Percentiles rank a stretch among this genome's conserved stretches.
These are phyloP conservation scores for Chrysoporthe puriensis DNA, from an alignment of 2,329 filamentous ascomycete species.

Conservation along the genomic window DNA sequence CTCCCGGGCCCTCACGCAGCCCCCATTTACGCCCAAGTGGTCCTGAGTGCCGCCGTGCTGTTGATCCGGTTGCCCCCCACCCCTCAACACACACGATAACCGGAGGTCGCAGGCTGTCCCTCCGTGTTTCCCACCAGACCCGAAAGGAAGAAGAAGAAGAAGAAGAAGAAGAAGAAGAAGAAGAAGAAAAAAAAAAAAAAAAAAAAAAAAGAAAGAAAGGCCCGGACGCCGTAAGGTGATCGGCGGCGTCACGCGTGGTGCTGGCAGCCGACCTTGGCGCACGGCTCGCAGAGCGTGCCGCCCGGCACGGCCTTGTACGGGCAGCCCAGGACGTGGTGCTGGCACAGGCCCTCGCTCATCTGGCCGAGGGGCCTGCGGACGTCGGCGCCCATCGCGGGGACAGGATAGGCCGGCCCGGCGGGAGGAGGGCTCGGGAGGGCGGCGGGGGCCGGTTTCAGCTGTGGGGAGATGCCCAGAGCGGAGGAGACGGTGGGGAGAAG, in stretches of 20 bases:
- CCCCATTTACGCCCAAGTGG: too few relatives aligned
- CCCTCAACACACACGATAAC: not conserved
- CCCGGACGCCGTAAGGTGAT: not conserved
- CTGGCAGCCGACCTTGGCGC: slow-evolving; percentile 12
- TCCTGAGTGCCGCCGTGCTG: not conserved
- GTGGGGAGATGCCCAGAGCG: too few relatives aligned
- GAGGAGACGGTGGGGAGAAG: not conserved
- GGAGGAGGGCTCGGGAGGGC: too few relatives aligned
- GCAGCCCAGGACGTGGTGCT: slow-evolving; percentile 27
- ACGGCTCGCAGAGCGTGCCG: slow-evolving; percentile 24
- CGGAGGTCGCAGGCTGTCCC: too few relatives aligned
- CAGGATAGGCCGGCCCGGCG: not conserved
- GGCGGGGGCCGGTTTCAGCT: too few relatives aligned
- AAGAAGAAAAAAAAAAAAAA: too few relatives aligned
- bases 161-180: too few relatives aligned
- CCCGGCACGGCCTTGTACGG: slow-evolving; percentile 22
- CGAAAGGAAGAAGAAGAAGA: too few relatives aligned
- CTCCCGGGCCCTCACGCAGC: too few relatives aligned
- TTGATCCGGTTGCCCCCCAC: not conserved
- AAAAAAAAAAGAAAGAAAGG: not conserved
- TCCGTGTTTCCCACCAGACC: too few relatives aligned
- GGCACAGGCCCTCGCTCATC: slow-evolving; percentile 27
- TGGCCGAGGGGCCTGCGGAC: slow-evolving; percentile 10
- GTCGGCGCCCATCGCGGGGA: not conserved
- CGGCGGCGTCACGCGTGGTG: not conserved